These are phyloP conservation scores for Septoria linicola DNA, from an alignment of 2,329 filamentous ascomycete species.

Conservation along the genomic window DNA sequence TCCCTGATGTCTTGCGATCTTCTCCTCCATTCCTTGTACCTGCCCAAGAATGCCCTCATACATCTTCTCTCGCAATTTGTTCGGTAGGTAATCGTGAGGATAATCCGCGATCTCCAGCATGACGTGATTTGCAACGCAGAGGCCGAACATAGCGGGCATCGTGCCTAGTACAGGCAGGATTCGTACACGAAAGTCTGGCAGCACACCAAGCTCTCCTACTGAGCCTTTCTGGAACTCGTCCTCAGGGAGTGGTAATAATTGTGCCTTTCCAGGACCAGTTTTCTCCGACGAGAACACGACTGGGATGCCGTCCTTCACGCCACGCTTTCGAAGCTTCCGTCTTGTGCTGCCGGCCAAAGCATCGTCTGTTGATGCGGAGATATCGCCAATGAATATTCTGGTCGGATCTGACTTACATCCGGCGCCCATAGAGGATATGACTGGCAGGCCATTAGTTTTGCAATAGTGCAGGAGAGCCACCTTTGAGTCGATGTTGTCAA, in stretches of 20 bases:
- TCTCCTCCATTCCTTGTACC: slow-evolving; percentile 77
- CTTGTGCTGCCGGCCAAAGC: slow-evolving; percentile 82
- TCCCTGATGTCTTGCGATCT: slow-evolving; percentile 59
- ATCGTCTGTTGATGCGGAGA: slow-evolving; percentile 83
- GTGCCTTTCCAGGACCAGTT: slow-evolving; percentile 84
- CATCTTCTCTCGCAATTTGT: slow-evolving; percentile 84
- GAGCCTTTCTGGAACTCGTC: slow-evolving; percentile 84
- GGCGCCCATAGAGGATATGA: slow-evolving; percentile 94
- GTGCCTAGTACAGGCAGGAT: slow-evolving; percentile 93
- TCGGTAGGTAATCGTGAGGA: slow-evolving; percentile 76
- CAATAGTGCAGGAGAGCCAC: slow-evolving; percentile 88
- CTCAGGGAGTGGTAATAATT: slow-evolving; percentile 79
- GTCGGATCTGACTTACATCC: slow-evolving; percentile 89
- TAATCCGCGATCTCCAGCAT: slow-evolving; percentile 80
- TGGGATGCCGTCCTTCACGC: slow-evolving; percentile 81
- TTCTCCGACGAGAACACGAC: slow-evolving; percentile 93
- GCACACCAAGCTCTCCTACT: slow-evolving; percentile 80
- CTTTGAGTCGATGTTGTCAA: slow-evolving; percentile 98
- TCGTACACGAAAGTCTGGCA: slow-evolving; percentile 90
- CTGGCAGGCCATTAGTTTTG: slow-evolving; percentile 69
- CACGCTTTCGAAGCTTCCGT: slow-evolving; percentile 70
- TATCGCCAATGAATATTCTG: slow-evolving; percentile 84
- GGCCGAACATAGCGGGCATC: slow-evolving; percentile 95
- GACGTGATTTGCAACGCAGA: slow-evolving; percentile 87
- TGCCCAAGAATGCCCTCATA: slow-evolving; percentile 79